Evolutionary conservation across 768 basidiomycete species (phyloP), one percentile per base, ranked within the genome.

Genomic region (Auricularia auricula-judae): DNA sequence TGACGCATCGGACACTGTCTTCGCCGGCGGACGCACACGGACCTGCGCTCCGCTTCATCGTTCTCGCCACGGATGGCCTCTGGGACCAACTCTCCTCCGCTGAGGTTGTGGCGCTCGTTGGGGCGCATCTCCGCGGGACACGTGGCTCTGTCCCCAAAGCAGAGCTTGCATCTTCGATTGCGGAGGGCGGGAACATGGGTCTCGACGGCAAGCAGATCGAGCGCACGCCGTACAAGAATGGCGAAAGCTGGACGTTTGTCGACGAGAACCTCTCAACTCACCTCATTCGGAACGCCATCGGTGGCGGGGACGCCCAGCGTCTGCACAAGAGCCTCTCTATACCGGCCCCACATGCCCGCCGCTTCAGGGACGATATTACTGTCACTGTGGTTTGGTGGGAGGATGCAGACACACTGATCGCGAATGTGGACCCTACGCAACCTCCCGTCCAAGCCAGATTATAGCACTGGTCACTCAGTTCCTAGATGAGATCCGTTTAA

Each of bases 311-410:
- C 70, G 78, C 82, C 63, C 71, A 65, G 59, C 74, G 75, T 61
- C 78, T 95, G 65, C 80, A 85, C 61, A 80, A 77, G 71, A 66
- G 84, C 64, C 75, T 93, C 70, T 93, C 91, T 73, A 93, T 95
- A 56, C 90, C 92, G n/a, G 79, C 89, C 4, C 90, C 91, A 16
- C 75, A 83, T 67, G 86, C 91, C 34, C 79, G 93, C 69, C 79
- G 87, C 63, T 89, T 85, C 72, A 80, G 93, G 54, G 93, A 95
- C 70, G 93, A 95, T 72, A 81, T 88, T 36, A 92, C 89, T 1
- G 91, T 91, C 23, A 90, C 88, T 14, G 90, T 91, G 39, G 81
- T 91, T 33, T 91, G 86, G 84, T 93, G 87, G 91, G 88, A 89
- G 71, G 86, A 83, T 43, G 47, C n/a, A 61, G 68, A 29, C 67